Conservation (phyloP, 805 yeast genomes). For the Spathaspora arborariae region DNA sequence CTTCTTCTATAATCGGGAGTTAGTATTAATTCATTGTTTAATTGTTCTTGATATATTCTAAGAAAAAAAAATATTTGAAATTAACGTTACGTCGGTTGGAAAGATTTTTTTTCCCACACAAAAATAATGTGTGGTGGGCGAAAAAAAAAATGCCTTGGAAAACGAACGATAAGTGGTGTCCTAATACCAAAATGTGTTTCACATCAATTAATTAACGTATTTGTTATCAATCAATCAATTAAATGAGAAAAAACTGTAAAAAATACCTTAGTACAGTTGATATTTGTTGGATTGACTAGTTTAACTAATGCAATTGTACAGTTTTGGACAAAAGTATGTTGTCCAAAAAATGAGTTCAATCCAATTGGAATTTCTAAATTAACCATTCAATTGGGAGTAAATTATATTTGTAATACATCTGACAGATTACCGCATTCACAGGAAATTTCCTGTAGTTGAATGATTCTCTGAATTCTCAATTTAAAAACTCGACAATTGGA, state of each 20-base stretch:
- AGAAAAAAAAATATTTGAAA: neutral
- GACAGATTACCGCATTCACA: neutral
- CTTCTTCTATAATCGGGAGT: conserved; percentile 35
- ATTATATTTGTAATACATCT: neutral
- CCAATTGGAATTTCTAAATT: too few relatives aligned
- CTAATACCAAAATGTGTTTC: neutral
- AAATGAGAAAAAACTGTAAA: neutral
- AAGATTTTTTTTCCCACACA: neutral
- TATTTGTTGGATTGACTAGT: neutral
- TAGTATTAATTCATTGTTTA: conserved; percentile 13
- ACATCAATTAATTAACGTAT: neutral
- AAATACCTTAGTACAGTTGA: neutral
- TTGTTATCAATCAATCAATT: neutral
- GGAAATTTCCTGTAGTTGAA: neutral
- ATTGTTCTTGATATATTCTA: neutral
- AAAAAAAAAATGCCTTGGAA: neutral
- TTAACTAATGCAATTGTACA: neutral
- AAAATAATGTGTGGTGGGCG: neutral
- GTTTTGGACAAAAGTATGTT: neutral
- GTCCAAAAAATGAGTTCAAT: too few relatives aligned
- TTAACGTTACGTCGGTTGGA: neutral
- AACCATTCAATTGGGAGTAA: neutral
- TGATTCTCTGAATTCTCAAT: neutral
- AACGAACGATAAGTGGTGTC: neutral
- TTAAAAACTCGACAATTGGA: neutral